These are phyloP conservation scores for Cyclocybe cylindracea DNA, from an alignment of 768 basidiomycete genomes.

Conservation along the genomic window DNA sequence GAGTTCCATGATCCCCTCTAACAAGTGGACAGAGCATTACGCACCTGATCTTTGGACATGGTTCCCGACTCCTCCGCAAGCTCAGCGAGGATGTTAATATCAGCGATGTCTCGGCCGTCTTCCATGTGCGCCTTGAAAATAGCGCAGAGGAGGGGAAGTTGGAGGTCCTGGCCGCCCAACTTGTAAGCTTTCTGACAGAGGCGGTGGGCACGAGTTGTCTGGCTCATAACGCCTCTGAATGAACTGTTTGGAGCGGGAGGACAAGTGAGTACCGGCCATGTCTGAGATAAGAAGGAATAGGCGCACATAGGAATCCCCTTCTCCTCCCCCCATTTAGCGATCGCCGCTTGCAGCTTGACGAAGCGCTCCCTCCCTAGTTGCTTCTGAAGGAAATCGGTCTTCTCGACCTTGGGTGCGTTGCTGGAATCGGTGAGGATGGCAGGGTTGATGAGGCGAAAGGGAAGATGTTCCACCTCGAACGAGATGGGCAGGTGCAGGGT, in stretches of 20 bases:
- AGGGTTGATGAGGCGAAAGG: slow-evolving; percentile 47
- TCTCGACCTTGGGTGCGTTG: slow-evolving; percentile 38
- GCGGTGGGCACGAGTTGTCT: slow-evolving; percentile 72
- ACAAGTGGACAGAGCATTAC: slow-evolving; percentile 14
- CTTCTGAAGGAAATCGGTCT: slow-evolving; percentile 40
- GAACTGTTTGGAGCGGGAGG: slow-evolving; percentile 34
- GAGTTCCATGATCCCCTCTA: neutral
- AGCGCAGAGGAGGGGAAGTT: slow-evolving; percentile 54
- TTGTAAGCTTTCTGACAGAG: slow-evolving; percentile 69
- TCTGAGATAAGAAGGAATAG: neutral
- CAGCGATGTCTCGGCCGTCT: slow-evolving; percentile 62
- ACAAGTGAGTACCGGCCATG: neutral
- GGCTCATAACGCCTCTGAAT: slow-evolving; percentile 60
- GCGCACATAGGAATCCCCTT: slow-evolving; percentile 59
- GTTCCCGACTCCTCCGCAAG: slow-evolving; percentile 55
- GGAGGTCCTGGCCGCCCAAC: slow-evolving; percentile 59
- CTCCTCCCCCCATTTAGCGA: slow-evolving; percentile 54
- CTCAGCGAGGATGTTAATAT: slow-evolving; percentile 57
- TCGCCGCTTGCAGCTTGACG: slow-evolving; percentile 36
- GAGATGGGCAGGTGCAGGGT: slow-evolving; percentile 46
- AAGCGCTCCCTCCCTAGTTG: slow-evolving; percentile 57
- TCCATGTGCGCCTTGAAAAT: slow-evolving; percentile 72
- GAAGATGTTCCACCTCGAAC: slow-evolving; percentile 54
- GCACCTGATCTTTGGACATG: slow-evolving; percentile 62
- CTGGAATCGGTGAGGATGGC: slow-evolving; percentile 31